A percentile compares a stretch with the other conserved stretches of the same genome.
phyloP scores from a whole-genome alignment of 2,329 filamentous ascomycete species.

The Phialophora expanda region DNA sequence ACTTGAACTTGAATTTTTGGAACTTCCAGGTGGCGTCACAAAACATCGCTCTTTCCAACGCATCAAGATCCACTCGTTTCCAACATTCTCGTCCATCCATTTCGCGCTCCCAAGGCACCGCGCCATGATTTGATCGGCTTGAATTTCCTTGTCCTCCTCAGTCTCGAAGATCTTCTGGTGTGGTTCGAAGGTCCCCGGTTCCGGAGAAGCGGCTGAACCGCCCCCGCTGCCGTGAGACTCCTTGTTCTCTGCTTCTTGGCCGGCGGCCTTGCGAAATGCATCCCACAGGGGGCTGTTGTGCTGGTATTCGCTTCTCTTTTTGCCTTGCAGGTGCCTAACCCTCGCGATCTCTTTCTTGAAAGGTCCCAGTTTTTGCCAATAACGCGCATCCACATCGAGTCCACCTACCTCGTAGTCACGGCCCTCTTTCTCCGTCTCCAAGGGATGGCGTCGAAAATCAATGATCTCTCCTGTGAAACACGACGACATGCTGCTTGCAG shows the following conservation, averaged over 20 bases:
- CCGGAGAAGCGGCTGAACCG: constrained; percentile 6
- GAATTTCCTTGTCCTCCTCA: constrained; percentile 26
- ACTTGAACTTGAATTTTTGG: constrained; percentile 15
- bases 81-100: constrained; percentile 39
- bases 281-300: constrained; percentile 33
- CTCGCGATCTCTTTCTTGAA: constrained; percentile 54
- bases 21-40: constrained; percentile 40
- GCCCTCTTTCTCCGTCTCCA: constrained; percentile 55
- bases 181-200: constrained; percentile 17
- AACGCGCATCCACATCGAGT: constrained; percentile 53
- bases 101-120: constrained; percentile 33
- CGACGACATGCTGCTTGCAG: constrained; percentile 61
- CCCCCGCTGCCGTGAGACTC: constrained; percentile 34
- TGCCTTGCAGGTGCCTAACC: constrained; percentile 27
- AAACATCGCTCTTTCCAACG: constrained; percentile 60
- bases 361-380: constrained; percentile 56
- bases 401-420: constrained; percentile 46
- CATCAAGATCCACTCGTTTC: constrained; percentile 56
- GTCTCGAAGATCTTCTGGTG: constrained; percentile 40
- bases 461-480: constrained; percentile 73
- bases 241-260: constrained; percentile 30
- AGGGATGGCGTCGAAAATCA: constrained; percentile 60
- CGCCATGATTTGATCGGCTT: constrained; percentile 34
- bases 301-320: constrained; percentile 28
- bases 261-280: constrained; percentile 32